A percentile compares a stretch with the other conserved stretches of the same genome.
Conservation (phyloP, 2,329 filamentous ascomycete species). For the Colletotrichum gigasporum region DNA sequence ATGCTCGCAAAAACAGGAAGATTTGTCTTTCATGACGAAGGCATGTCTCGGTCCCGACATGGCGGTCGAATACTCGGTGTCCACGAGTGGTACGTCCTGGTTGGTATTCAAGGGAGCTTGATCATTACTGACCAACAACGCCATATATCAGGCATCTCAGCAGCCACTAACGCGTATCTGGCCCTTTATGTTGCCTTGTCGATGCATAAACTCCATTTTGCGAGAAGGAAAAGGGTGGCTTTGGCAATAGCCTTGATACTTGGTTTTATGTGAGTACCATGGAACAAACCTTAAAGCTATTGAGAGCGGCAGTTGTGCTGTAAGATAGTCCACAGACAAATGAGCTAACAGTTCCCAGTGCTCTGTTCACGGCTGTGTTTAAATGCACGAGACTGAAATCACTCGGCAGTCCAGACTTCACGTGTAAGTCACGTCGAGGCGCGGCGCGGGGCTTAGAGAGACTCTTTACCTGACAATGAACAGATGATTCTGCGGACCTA, state of each 20-base stretch:
- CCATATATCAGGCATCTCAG: slow-evolving; percentile 4
- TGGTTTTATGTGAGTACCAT: slow-evolving; percentile 31
- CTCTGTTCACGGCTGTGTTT: slow-evolving; percentile 38
- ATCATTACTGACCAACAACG: background rate
- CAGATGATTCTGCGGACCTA: slow-evolving; percentile 19
- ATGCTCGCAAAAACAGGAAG: slow-evolving; percentile 47
- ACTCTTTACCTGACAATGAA: background rate
- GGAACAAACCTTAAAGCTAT: too few species aligned
- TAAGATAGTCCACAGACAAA: background rate
- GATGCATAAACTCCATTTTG: slow-evolving; percentile 47
- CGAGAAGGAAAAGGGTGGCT: slow-evolving; percentile 49
- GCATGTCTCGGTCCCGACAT: slow-evolving; percentile 45
- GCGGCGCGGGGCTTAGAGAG: too few species aligned
- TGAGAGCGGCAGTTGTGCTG: too few species aligned
- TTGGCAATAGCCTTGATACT: slow-evolving; percentile 47
- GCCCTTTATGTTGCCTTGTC: slow-evolving; percentile 51
- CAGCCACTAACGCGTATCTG: slow-evolving; percentile 46
- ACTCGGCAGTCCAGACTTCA: slow-evolving; percentile 36
- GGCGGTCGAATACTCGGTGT: slow-evolving; percentile 50
- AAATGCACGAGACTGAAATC: slow-evolving; percentile 47
- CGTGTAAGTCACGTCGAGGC: slow-evolving; percentile 33
- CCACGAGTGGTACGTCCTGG: slow-evolving; percentile 45
- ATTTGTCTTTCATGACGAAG: slow-evolving; percentile 46
- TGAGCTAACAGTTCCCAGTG: slow-evolving; percentile 15
- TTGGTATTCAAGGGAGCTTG: fast-evolving